Evolutionary conservation across 768 basidiomycete species (phyloP).

Genomic region (Psilocybe subaeruginosa): DNA sequence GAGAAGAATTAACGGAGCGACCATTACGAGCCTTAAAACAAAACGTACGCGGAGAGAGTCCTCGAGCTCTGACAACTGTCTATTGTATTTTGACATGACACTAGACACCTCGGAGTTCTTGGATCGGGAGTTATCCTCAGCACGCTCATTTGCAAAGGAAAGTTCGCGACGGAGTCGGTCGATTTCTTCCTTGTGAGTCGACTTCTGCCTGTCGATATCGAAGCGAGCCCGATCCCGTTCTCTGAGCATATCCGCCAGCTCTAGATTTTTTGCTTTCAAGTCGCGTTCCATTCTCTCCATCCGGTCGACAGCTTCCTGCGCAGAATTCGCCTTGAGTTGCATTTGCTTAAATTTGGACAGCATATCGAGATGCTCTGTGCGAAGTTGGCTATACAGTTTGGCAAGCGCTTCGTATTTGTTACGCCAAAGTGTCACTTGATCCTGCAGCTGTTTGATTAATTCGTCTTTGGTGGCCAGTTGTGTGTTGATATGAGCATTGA

Average conservation of each 20-base stretch:
- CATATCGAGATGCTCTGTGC: conserved; percentile 97
- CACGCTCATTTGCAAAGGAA: conserved; percentile 95
- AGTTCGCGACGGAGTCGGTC: conserved; percentile 93
- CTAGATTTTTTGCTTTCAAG: conserved; percentile 97
- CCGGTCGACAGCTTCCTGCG: conserved; percentile 95
- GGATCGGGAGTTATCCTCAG: conserved; percentile 87
- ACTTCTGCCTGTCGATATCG: conserved; percentile 92
- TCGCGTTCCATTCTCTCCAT: conserved; percentile 99
- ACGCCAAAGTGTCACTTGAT: conserved; percentile 95
- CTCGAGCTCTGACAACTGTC: conserved; percentile 95
- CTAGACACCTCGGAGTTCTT: conserved; percentile 93
- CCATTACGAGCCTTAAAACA: background rate
- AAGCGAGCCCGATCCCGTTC: conserved; percentile 96
- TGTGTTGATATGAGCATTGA: conserved; percentile 87
- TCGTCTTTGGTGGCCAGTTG: conserved; percentile 95
- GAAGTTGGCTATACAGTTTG: conserved; percentile 97
- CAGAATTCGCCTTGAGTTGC: conserved; percentile 97
- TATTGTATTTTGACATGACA: conserved; percentile 91
- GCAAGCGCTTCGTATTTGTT: conserved; percentile 99
- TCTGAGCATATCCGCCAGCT: conserved; percentile 97
- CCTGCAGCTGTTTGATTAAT: conserved; percentile 92
- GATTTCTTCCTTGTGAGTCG: conserved; percentile 92
- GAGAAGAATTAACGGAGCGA: conserved; percentile 9
- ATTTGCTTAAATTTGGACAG: conserved; percentile 95
- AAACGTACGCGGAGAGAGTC: conserved; percentile 82